phyloP scores from a whole-genome alignment of 768 basidiomycete genomes.

The Russula sp. region DNA sequence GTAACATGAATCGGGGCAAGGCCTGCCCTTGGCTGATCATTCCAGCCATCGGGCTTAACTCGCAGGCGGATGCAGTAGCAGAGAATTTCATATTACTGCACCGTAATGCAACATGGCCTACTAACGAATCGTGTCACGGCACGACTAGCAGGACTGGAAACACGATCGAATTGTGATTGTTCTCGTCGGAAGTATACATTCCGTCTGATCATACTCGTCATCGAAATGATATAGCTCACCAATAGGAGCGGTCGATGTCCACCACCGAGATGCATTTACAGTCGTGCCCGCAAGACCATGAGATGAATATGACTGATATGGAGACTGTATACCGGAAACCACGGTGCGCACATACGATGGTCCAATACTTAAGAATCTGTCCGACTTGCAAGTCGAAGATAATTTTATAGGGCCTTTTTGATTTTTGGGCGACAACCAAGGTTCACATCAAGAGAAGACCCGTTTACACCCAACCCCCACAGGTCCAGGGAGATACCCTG shows the following conservation, averaged over 20 bases:
- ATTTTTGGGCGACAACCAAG: neutral
- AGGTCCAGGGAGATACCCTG: slow-evolving; percentile 24
- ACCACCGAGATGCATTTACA: neutral
- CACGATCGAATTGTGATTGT: too few species aligned
- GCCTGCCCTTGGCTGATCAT: too few species aligned
- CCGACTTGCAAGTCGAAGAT: neutral
- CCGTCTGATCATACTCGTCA: too few species aligned
- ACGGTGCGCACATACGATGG: neutral
- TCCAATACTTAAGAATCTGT: neutral
- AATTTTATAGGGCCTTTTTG: neutral
- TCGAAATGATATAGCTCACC: neutral
- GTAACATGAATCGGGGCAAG: neutral
- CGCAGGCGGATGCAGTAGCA: too few species aligned
- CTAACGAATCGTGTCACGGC: too few species aligned
- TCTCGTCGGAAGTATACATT: too few species aligned
- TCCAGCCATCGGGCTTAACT: too few species aligned
- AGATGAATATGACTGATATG: too few species aligned
- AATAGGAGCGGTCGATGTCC: neutral
- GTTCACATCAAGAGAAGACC: slow-evolving; percentile 11
- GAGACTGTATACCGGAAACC: neutral
- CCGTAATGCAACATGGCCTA: too few species aligned
- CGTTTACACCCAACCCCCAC: slow-evolving; percentile 25
- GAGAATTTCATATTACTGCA: too few species aligned
- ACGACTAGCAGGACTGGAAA: too few species aligned
- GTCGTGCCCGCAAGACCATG: neutral